Evolutionary conservation across 306 rosid species (phyloP).

Genomic region (Lotus japonicus): DNA sequence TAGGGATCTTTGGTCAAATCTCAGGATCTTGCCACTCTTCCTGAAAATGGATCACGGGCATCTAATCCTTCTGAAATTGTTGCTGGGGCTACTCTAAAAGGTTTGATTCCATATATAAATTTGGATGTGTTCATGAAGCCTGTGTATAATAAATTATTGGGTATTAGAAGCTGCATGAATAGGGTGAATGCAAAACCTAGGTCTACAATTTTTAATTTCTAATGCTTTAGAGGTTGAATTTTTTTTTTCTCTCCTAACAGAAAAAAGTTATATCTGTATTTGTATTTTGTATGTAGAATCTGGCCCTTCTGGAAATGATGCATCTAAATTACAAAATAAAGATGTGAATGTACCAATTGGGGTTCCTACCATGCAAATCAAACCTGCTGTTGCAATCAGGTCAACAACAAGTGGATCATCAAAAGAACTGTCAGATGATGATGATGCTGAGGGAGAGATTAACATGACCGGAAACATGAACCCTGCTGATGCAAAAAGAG

Average conservation of each 20-base stretch:
- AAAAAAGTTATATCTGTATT: background rate
- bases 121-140: constrained; percentile 11
- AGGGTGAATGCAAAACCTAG: background rate
- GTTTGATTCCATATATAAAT: constrained; percentile 33
- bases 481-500: constrained; percentile 73
- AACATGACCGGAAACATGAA: constrained; percentile 52
- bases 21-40: constrained; percentile 42
- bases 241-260: background rate
- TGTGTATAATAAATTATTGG: background rate
- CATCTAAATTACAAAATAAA: constrained; percentile 51
- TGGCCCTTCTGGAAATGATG: constrained; percentile 36
- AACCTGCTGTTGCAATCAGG: constrained; percentile 33
- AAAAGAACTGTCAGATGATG: constrained; percentile 72
- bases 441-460: constrained; percentile 79
- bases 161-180: background rate
- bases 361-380: constrained; percentile 31
- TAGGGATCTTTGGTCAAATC: constrained; percentile 53
- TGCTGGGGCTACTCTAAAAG: constrained; percentile 48
- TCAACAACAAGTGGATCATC: constrained; percentile 77
- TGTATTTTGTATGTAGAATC: constrained; percentile 42
- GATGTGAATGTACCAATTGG: constrained; percentile 40
- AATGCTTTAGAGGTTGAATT: constrained; percentile 10
- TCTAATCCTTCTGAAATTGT: constrained; percentile 42
- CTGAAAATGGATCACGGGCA: constrained; percentile 54
- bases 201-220: background rate